Percentiles rank a stretch among this genome's conserved stretches.
Conservation (phyloP, 2,329 filamentous ascomycete genomes). For the Fusarium sp. region DNA sequence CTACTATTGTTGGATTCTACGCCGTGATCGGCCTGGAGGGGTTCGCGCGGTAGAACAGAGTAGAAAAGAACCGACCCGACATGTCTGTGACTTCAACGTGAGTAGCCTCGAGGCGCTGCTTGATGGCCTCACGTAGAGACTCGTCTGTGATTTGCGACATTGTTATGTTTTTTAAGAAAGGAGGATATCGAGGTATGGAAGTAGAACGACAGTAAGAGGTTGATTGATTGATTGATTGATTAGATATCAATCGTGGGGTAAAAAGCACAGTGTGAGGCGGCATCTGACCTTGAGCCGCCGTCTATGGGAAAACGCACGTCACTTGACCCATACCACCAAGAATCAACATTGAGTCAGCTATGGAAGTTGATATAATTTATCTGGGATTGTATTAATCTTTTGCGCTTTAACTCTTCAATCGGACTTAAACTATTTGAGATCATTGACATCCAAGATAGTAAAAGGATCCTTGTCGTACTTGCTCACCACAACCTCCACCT, state of each 20-base stretch:
- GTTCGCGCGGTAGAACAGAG: constrained; percentile 4
- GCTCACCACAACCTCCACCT: constrained; percentile 77
- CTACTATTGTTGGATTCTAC: background rate
- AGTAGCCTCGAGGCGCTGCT: constrained; percentile 74
- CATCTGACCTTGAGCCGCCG: background rate
- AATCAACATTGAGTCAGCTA: background rate
- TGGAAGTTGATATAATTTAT: background rate
- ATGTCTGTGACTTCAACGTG: constrained; percentile 92
- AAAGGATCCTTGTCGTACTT: constrained; percentile 88
- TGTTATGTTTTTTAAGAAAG: background rate
- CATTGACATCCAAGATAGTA: constrained; percentile 71
- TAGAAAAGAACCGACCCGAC: constrained; percentile 72
- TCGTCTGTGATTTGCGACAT: constrained; percentile 78
- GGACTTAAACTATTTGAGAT: constrained; percentile 44
- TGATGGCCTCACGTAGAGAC: constrained; percentile 74
- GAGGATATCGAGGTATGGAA: background rate
- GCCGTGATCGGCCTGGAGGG: constrained; percentile 29
- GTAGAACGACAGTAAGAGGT: constrained; percentile 30
- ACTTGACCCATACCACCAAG: background rate
- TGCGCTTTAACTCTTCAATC: background rate
- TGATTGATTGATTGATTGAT: constrained; percentile 49
- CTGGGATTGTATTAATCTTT: no score
- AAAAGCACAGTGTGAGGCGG: constrained; percentile 29
- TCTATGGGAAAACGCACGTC: background rate
- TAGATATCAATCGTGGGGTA: constrained; percentile 48